Conservation (phyloP, 805 yeast species). For the Martiniozyma abietophila region DNA sequence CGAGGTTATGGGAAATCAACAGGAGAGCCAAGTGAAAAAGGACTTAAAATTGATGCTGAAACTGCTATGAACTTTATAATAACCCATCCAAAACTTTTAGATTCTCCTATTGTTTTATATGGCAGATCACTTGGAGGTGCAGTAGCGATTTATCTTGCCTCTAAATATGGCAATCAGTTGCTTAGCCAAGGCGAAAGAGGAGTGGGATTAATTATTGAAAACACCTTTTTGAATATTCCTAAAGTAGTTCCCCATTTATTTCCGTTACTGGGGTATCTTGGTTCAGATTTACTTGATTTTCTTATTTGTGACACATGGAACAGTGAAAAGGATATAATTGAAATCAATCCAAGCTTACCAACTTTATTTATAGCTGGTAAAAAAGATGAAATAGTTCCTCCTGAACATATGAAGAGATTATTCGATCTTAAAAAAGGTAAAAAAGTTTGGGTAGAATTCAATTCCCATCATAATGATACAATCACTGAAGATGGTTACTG, state of each 20-base stretch:
- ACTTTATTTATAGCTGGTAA: conserved; percentile 63
- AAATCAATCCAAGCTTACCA: conserved; percentile 48
- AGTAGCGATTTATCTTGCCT: conserved; percentile 74
- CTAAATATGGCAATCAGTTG: conserved; percentile 35
- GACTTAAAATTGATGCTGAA: conserved; percentile 76
- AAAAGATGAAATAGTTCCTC: conserved; percentile 88
- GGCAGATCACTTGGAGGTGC: conserved; percentile 97
- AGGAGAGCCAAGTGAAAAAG: conserved; percentile 68
- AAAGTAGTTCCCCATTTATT: conserved; percentile 67
- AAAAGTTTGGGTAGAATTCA: conserved; percentile 48
- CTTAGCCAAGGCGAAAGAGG: conserved; percentile 20
- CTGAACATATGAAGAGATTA: conserved; percentile 61
- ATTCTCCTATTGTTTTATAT: conserved; percentile 54
- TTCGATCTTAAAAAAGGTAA: conserved; percentile 32
- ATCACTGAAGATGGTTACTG: conserved; percentile 69
- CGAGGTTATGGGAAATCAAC: conserved; percentile 84
- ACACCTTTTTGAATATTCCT: conserved; percentile 71
- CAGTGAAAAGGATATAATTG: conserved; percentile 50
- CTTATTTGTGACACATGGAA: conserved; percentile 59
- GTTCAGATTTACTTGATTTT: conserved; percentile 16
- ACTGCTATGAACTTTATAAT: conserved; percentile 53
- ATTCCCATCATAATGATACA: conserved; percentile 78
- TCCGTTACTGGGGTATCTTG: conserved; percentile 51
- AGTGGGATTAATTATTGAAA: conserved; percentile 68
- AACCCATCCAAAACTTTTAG: conserved; percentile 41